phyloP scores from a whole-genome alignment of 164 flowering plant species.

The Magnolia kwangsiensis region DNA sequence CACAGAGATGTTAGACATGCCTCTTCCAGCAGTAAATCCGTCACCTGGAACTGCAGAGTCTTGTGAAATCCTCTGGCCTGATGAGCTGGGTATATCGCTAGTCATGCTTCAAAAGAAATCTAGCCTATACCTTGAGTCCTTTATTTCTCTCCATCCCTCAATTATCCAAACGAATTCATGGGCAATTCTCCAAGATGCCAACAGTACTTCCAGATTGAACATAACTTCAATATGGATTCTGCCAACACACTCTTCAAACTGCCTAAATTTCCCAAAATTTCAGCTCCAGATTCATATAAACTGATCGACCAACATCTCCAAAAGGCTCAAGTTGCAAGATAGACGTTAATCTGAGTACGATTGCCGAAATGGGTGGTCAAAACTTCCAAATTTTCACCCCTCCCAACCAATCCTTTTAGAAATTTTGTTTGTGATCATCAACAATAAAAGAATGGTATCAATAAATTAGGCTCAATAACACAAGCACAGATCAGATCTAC shows the following conservation, averaged over 20 bases:
- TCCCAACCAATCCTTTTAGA: neutral
- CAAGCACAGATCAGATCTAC: neutral
- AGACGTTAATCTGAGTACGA: neutral
- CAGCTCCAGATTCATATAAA: neutral
- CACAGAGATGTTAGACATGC: slow-evolving; percentile 40
- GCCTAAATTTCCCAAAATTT: neutral
- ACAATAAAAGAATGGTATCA: neutral
- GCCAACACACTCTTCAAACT: neutral
- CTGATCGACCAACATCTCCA: neutral
- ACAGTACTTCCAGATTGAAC: neutral
- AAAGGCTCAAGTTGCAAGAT: neutral
- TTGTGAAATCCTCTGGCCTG: slow-evolving; percentile 26
- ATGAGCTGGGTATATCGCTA: slow-evolving; percentile 30
- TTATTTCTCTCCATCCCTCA: slow-evolving; percentile 1
- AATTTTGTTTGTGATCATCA: neutral
- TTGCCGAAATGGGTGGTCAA: neutral
- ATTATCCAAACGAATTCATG: neutral
- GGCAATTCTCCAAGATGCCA: neutral
- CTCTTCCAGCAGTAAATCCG: slow-evolving; percentile 9
- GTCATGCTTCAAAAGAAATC: slow-evolving; percentile 28
- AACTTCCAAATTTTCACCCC: neutral
- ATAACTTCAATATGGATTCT: neutral
- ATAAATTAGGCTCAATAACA: too few species aligned
- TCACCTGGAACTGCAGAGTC: slow-evolving; percentile 18
- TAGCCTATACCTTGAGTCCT: slow-evolving; percentile 1